phyloP scores from a whole-genome alignment of 2,329 filamentous ascomycete genomes.

The Neonectria ditissima region DNA sequence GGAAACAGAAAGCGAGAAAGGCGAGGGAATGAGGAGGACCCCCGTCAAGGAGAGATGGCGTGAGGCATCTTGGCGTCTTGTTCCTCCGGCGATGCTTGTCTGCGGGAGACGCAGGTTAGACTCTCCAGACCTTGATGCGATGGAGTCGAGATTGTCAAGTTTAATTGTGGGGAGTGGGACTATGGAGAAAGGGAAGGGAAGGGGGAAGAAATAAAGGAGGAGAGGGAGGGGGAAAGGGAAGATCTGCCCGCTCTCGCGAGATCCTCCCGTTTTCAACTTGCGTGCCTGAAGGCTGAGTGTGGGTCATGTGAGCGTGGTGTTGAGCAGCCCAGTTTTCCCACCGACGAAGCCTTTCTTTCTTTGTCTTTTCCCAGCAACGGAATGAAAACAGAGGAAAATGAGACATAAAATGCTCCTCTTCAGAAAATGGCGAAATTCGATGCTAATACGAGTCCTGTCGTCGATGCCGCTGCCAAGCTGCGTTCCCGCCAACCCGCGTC shows the following conservation, averaged over 20 bases:
- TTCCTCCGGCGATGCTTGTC: not conserved
- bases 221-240: not conserved
- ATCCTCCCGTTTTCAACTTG: not conserved
- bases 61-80: constrained; percentile 11
- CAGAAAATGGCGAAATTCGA: not conserved
- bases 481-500: constrained; percentile 2
- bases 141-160: constrained; percentile 3
- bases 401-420: not conserved
- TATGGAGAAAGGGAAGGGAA: constrained; percentile 1
- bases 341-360: not conserved
- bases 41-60: not conserved
- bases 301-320: not conserved
- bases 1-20: constrained; percentile 2
- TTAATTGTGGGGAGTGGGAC: constrained; percentile 16
- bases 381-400: not conserved
- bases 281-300: too few species aligned
- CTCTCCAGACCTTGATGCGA: not conserved
- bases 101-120: not conserved
- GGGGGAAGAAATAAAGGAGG: not conserved
- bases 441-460: not conserved
- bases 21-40: not conserved
- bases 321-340: not conserved
- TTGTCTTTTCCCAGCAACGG: not conserved
- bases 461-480: constrained; percentile 6
- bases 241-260: constrained; percentile 10